Evolutionary conservation across 495 filamentous ascomycete species (phyloP).

Genomic region (Neurospora sp.): DNA sequence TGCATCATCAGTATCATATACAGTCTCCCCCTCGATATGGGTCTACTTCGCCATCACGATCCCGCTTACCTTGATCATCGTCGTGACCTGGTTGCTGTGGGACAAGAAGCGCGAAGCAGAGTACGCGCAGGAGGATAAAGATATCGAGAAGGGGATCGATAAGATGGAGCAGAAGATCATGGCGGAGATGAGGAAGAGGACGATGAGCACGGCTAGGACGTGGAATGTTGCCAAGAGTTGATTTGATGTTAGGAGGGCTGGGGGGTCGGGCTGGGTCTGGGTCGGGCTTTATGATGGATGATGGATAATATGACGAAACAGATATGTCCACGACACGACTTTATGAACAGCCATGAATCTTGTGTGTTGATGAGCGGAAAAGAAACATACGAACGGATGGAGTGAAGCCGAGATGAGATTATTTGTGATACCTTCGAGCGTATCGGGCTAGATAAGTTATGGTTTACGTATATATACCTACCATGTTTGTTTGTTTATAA

Average conservation of each 20-base stretch:
- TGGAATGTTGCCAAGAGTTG: conserved; percentile 21
- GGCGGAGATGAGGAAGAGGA: conserved; percentile 41
- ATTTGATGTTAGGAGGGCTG: too few species aligned
- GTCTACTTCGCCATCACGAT: conserved; percentile 45
- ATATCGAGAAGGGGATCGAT: conserved; percentile 42
- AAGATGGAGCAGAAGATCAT: conserved; percentile 45
- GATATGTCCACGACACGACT: neutral
- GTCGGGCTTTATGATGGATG: too few species aligned
- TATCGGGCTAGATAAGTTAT: neutral
- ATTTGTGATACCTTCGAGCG: neutral
- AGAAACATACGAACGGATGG: neutral
- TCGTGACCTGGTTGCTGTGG: conserved; percentile 37
- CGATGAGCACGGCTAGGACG: conserved; percentile 40
- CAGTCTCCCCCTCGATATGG: conserved; percentile 38
- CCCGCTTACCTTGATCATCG: conserved; percentile 38
- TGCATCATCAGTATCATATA: neutral
- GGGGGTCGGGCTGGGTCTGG: too few species aligned
- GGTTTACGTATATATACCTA: neutral
- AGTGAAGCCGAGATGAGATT: neutral
- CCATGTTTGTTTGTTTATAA: neutral
- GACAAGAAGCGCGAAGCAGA: conserved; percentile 33
- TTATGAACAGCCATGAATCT: neutral
- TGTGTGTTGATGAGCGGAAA: neutral
- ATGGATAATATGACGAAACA: neutral
- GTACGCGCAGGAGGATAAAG: conserved; percentile 35